phyloP scores from a whole-genome alignment of 2,329 filamentous ascomycete genomes.

The Penicillium sp. region DNA sequence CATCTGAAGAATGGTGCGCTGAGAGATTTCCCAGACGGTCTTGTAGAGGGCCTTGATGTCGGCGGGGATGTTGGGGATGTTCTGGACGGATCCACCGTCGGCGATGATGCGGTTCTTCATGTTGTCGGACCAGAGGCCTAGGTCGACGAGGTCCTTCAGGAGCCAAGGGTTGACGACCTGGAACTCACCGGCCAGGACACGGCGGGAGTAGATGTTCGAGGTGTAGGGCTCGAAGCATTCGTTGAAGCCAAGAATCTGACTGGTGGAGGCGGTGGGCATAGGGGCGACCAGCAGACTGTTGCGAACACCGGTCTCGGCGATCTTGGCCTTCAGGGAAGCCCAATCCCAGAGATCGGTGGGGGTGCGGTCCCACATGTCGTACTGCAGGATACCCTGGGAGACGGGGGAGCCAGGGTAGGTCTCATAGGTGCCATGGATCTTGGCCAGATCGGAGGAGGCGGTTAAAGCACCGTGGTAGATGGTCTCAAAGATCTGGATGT shows the following conservation, averaged over 20 bases:
- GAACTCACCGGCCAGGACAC: constrained; percentile 97
- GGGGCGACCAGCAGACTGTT: constrained; percentile 94
- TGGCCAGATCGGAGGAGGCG: constrained; percentile 81
- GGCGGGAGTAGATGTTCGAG: constrained; percentile 98
- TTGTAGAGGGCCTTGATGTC: constrained; percentile 98
- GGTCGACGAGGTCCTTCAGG: constrained; percentile 94
- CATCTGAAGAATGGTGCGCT: constrained; percentile 95
- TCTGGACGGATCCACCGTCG: constrained; percentile 91
- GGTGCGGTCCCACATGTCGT: constrained; percentile 97
- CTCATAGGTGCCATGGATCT: constrained; percentile 77
- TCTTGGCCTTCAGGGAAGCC: constrained; percentile 81
- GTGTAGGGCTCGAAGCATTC: constrained; percentile 99
- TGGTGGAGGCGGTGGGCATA: constrained; percentile 97
- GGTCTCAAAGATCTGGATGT: constrained; percentile 98
- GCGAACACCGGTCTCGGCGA: constrained; percentile 88
- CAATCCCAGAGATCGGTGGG: constrained; percentile 97
- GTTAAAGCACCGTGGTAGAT: constrained; percentile 96
- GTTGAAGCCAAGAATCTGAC: constrained; percentile 97
- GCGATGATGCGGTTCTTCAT: constrained; percentile 99
- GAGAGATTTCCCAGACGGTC: constrained; percentile 99
- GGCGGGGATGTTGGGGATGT: constrained; percentile 91
- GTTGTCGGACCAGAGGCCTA: constrained; percentile 97
- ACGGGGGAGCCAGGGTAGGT: constrained; percentile 92
- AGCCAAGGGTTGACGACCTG: constrained; percentile 99
- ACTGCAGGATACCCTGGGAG: constrained; percentile 93